Conservation (phyloP, 768 basidiomycete species). For the Podaxis carcinomalis region DNA sequence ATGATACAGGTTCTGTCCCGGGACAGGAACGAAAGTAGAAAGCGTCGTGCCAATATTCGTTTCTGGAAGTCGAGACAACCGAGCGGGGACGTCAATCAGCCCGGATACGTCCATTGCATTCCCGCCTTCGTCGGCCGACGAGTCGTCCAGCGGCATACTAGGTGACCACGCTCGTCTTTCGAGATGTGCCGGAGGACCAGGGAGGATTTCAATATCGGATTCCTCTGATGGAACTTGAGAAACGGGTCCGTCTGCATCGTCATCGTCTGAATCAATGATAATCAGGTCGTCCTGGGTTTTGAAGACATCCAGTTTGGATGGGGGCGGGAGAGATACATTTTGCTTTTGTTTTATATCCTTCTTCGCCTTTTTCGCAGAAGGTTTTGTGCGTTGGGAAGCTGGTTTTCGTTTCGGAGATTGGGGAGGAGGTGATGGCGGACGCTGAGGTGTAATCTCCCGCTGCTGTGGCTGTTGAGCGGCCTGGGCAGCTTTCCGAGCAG, state of each 20-base stretch:
- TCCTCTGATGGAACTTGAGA: conserved; percentile 13
- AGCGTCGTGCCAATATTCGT: conserved; percentile 17
- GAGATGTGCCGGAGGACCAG: conserved; percentile 13
- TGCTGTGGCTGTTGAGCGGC: conserved; percentile 22
- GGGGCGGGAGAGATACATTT: conserved; percentile 28
- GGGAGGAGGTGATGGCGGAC: conserved; percentile 2
- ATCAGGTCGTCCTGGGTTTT: conserved; percentile 33
- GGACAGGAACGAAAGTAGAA: conserved; percentile 47
- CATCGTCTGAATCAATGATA: conserved; percentile 33
- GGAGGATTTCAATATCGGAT: background rate
- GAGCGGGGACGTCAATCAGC: conserved; percentile 14
- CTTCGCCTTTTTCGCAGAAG: conserved; percentile 18
- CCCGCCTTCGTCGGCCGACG: conserved; percentile 44
- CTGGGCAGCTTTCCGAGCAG: conserved; percentile 61
- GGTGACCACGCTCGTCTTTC: conserved; percentile 54
- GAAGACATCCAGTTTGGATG: conserved; percentile 24
- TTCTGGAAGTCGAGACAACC: background rate
- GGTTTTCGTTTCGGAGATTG: conserved; percentile 43
- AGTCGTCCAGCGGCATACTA: conserved; percentile 43
- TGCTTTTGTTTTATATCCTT: conserved; percentile 22
- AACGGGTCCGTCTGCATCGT: conserved; percentile 22
- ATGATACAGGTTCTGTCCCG: conserved; percentile 40
- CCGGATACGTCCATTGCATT: conserved; percentile 18
- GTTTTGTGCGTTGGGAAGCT: conserved; percentile 20
- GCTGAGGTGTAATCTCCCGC: conserved; percentile 4